Evolutionary conservation across 2,329 filamentous ascomycete species (phyloP).

Genomic region (Scolecobasidium constrictum): DNA sequence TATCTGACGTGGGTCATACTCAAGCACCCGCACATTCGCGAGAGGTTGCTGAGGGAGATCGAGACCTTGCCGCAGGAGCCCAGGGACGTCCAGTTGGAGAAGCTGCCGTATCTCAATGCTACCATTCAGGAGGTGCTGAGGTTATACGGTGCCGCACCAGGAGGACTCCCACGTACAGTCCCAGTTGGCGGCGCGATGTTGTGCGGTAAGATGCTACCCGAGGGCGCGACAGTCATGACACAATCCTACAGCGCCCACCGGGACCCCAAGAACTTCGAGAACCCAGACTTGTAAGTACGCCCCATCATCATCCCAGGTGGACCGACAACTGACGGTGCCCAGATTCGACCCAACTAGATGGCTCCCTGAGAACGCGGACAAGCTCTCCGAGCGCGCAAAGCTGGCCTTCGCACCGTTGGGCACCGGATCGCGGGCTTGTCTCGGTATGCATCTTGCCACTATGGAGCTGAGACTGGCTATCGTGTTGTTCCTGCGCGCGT

Average conservation of each 20-base stretch:
- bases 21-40: conserved; percentile 10
- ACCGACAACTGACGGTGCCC: background rate
- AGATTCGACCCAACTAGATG: conserved; percentile 25
- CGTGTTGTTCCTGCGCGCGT: conserved; percentile 41
- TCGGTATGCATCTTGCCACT: conserved; percentile 56
- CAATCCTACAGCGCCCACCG: conserved; percentile 2
- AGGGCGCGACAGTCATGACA: conserved; percentile 4
- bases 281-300: background rate
- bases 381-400: conserved; percentile 23
- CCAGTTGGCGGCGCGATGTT: background rate
- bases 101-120: conserved; percentile 1
- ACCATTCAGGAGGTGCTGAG: conserved; percentile 3
- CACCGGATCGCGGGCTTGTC: conserved; percentile 56
- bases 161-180: background rate
- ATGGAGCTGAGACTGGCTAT: conserved; percentile 44
- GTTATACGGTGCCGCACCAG: background rate
- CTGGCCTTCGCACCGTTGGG: conserved; percentile 58
- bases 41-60: conserved; percentile 1
- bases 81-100: background rate
- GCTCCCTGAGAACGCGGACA: conserved; percentile 18
- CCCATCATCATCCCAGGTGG: background rate
- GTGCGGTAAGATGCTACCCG: background rate
- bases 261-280: background rate
- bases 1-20: conserved; percentile 23
- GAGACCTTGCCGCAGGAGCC: background rate